phyloP scores from a whole-genome alignment of 306 rosid species.

The Prunus mira region DNA sequence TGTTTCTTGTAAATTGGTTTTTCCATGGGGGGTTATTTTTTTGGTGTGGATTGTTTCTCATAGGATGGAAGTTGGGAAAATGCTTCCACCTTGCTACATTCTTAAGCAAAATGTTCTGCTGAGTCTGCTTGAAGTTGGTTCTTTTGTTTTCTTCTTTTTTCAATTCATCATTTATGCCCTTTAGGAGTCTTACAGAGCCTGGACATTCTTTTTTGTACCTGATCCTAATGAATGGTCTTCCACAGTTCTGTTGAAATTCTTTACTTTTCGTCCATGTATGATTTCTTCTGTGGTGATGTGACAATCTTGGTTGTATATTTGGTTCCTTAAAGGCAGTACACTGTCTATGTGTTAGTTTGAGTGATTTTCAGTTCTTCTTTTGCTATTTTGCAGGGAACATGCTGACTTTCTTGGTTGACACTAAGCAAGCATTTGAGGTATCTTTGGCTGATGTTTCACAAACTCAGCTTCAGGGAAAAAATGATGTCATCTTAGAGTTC shows the following conservation, averaged over 20 bases:
- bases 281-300: background rate
- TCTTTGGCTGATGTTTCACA: slow-evolving; percentile 97
- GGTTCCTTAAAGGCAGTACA: background rate
- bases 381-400: slow-evolving; percentile 64
- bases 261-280: background rate
- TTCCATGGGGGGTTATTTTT: background rate
- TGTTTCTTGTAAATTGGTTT: background rate
- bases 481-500: slow-evolving; percentile 88
- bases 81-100: background rate
- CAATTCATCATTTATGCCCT: background rate
- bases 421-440: slow-evolving; percentile 97
- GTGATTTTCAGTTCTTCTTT: slow-evolving; percentile 4
- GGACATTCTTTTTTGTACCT: background rate
- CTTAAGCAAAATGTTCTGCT: background rate
- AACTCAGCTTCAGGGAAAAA: slow-evolving; percentile 94
- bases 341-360: background rate
- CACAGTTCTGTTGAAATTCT: background rate
- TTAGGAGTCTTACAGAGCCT: background rate
- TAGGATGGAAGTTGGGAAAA: background rate
- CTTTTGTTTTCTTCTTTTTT: background rate
- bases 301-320: background rate
- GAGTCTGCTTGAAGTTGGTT: background rate
- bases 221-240: background rate
- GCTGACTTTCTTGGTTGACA: slow-evolving; percentile 84
- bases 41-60: background rate